Percentiles rank a stretch among this genome's conserved stretches.
phyloP scores from a whole-genome alignment of 352 stramenopile species.

The Sclerospora graminicola region DNA sequence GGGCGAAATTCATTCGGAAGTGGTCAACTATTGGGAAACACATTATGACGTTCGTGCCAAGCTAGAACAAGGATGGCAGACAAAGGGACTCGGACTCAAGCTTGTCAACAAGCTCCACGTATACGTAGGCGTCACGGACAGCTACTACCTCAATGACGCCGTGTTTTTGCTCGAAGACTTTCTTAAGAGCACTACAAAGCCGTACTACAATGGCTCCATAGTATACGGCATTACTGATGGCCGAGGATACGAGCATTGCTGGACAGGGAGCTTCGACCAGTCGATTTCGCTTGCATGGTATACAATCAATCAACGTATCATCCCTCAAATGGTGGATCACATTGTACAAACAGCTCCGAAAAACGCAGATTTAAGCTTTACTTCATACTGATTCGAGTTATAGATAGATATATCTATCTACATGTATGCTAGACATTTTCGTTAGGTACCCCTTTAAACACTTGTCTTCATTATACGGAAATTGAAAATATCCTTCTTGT shows the following conservation, averaged over 20 bases:
- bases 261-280: constrained; percentile 63
- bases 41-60: constrained; percentile 61
- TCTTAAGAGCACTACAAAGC: constrained; percentile 39
- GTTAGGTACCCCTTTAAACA: too few relatives aligned
- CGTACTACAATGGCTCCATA: constrained; percentile 68
- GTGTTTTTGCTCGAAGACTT: constrained; percentile 66
- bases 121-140: constrained; percentile 63
- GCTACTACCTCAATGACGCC: constrained; percentile 69
- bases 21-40: constrained; percentile 54
- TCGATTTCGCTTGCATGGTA: constrained; percentile 59
- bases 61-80: constrained; percentile 55
- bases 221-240: constrained; percentile 57
- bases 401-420: too few relatives aligned
- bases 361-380: constrained; percentile 45
- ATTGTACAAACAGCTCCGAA: constrained; percentile 36
- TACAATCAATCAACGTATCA: constrained; percentile 12
- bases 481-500: too few relatives aligned
- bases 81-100: constrained; percentile 35
- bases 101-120: constrained; percentile 72
- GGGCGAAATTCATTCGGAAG: constrained; percentile 18
- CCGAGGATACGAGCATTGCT: constrained; percentile 68
- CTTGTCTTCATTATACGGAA: too few relatives aligned
- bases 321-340: constrained; percentile 59
- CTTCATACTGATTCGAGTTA: constrained; percentile 18
- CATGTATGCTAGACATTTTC: too few relatives aligned